These are phyloP conservation scores for Kregervanrija fluxuum DNA, from an alignment of 805 yeast genomes.

Conservation along the genomic window DNA sequence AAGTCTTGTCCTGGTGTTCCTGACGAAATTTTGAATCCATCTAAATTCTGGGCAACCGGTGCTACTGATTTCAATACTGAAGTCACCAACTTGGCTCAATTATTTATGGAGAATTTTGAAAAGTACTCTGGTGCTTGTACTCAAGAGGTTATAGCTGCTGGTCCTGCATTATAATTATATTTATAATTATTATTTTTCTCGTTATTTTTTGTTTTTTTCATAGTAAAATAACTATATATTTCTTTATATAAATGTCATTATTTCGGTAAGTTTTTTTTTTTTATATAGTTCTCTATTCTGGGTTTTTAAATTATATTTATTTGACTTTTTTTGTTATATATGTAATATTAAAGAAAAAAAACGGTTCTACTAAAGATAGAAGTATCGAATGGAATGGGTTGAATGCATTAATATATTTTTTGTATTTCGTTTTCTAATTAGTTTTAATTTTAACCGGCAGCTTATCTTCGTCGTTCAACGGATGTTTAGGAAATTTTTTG, in stretches of 20 bases:
- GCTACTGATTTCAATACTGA: slow-evolving; percentile 43
- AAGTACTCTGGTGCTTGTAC: slow-evolving; percentile 81
- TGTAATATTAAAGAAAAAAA: too few species aligned
- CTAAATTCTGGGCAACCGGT: slow-evolving; percentile 69
- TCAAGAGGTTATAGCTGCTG: slow-evolving; percentile 84
- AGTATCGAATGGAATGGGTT: too few species aligned
- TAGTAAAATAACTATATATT: too few species aligned
- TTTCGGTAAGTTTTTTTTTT: too few species aligned
- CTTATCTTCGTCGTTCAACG: slow-evolving; percentile 6
- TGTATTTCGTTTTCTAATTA: too few species aligned
- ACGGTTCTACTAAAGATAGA: too few species aligned
- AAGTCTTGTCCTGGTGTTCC: slow-evolving; percentile 79
- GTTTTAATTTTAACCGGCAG: background rate
- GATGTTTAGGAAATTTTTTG: slow-evolving; percentile 3
- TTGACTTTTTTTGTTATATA: too few species aligned
- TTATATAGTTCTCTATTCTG: too few species aligned
- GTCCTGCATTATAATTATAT: slow-evolving; percentile 50
- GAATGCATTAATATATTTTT: too few species aligned
- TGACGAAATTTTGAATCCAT: slow-evolving; percentile 75
- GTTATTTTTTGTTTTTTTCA: too few species aligned
- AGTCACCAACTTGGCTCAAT: slow-evolving; percentile 58
- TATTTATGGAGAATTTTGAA: slow-evolving; percentile 81
- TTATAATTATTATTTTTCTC: background rate
- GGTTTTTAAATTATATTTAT: too few species aligned
- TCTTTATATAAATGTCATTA: too few species aligned